A percentile compares a stretch with the other conserved stretches of the same genome.
Conservation (phyloP, 2,329 filamentous ascomycete genomes). For the Cladorrhinum sp. region DNA sequence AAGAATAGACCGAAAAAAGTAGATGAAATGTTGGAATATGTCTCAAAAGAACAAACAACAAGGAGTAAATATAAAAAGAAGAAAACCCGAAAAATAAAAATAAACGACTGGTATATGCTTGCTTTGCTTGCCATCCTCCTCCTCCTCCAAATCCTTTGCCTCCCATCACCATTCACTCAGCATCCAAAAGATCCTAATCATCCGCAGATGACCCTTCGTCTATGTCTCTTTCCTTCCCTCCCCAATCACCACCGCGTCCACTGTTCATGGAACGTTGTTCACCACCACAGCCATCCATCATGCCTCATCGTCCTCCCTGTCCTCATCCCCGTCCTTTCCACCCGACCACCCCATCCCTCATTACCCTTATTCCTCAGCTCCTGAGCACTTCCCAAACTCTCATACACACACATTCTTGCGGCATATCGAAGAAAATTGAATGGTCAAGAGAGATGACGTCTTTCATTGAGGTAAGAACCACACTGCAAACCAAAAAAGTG, state of each 20-base stretch:
- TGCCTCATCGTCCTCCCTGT: not conserved
- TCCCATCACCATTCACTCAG: not conserved
- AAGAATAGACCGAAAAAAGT: too few relatives aligned
- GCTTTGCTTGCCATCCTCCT: not conserved
- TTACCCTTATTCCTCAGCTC: not conserved
- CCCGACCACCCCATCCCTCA: not conserved
- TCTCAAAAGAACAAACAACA: not conserved
- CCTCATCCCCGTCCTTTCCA: not conserved
- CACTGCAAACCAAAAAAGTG: not conserved
- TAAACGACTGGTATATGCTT: slow-evolving; percentile 20
- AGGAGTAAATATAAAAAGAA: slow-evolving; percentile 1
- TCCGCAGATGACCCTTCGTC: not conserved
- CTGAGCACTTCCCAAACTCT: not conserved
- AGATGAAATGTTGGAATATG: too few relatives aligned
- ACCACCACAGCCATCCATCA: not conserved
- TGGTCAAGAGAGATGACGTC: not conserved
- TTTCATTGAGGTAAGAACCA: not conserved
- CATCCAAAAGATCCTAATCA: not conserved
- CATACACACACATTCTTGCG: not conserved
- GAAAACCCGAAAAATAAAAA: not conserved
- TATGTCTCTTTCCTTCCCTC: not conserved
- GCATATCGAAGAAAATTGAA: not conserved
- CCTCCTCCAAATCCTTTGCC: not conserved
- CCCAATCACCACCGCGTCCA: not conserved
- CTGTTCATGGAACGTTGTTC: not conserved